Percentiles rank a stretch among this genome's conserved stretches.
These are phyloP conservation scores for Sporothrix brunneoviolacea DNA, from an alignment of 2,329 filamentous ascomycete species.

Conservation along the genomic window DNA sequence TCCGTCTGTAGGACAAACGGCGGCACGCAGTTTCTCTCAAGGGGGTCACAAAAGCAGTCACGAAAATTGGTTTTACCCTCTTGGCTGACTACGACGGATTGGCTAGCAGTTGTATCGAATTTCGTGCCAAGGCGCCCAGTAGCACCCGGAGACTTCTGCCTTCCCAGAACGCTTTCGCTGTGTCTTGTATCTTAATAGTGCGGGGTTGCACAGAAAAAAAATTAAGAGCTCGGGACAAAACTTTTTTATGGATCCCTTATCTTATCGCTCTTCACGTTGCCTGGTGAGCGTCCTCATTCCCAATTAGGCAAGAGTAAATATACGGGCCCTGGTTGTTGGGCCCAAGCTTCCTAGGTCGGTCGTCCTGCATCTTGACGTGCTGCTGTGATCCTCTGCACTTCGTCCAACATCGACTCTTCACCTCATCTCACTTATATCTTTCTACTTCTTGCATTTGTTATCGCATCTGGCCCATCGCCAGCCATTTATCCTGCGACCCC, in stretches of 20 bases:
- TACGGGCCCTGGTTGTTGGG: neutral
- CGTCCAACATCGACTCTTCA: neutral
- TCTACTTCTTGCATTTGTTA: neutral
- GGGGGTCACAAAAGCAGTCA: too few relatives aligned
- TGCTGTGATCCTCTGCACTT: constrained; percentile 1
- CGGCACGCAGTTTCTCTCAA: too few relatives aligned
- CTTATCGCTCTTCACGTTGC: constrained; percentile 17
- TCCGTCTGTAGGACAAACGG: too few relatives aligned
- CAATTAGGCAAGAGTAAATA: constrained; percentile 18
- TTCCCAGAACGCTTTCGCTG: too few relatives aligned
- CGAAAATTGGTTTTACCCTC: too few relatives aligned
- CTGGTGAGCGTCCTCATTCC: constrained; percentile 14
- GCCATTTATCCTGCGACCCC: neutral
- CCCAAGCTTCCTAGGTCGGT: neutral
- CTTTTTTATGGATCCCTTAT: constrained; percentile 16
- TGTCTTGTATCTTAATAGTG: neutral
- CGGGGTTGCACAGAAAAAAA: constrained; percentile 3
- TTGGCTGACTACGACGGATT: too few relatives aligned
- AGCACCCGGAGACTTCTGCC: too few relatives aligned
- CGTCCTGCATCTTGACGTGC: constrained; percentile 4
- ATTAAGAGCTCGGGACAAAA: constrained; percentile 2
- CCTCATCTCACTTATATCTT: neutral
- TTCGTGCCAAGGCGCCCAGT: too few relatives aligned
- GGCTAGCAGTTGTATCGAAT: too few relatives aligned
- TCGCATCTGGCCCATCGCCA: too few relatives aligned